Conservation (phyloP, 371 early-diverging fungal species). For the Sporodiniella umbellata region DNA sequence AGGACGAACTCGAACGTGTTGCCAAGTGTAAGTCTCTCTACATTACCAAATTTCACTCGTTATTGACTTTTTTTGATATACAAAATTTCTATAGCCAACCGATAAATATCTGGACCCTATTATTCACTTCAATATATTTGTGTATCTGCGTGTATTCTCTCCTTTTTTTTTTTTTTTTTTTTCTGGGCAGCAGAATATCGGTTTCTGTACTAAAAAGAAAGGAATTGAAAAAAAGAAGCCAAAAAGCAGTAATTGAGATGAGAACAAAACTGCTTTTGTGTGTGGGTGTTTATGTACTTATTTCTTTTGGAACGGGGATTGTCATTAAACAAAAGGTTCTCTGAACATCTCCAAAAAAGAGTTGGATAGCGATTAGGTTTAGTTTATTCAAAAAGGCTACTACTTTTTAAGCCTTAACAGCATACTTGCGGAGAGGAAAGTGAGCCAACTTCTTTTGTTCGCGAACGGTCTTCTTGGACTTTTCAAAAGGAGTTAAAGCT, state of each 20-base stretch:
- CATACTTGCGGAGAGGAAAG: slow-evolving; percentile 82
- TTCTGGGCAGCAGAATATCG: slow-evolving; percentile 4
- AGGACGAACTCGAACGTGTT: slow-evolving; percentile 93
- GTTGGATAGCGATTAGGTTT: no score
- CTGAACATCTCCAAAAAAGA: no score
- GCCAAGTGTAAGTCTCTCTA: slow-evolving; percentile 35
- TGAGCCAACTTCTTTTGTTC: slow-evolving; percentile 77
- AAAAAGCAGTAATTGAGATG: no score
- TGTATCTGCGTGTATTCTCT: no score
- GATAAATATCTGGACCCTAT: slow-evolving; percentile 6
- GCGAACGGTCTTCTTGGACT: slow-evolving; percentile 28
- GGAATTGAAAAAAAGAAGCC: no score
- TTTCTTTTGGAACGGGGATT: no score
- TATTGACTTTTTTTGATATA: background rate
- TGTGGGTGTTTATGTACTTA: no score
- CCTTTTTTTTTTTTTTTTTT: background rate
- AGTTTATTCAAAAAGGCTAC: no score
- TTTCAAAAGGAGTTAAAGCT: slow-evolving; percentile 63
- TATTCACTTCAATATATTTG: background rate
- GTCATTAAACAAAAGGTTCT: no score
- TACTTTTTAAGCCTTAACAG: slow-evolving; percentile 77
- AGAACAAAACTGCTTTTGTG: no score
- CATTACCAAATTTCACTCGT: background rate
- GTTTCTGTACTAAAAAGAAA: no score
- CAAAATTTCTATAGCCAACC: slow-evolving; percentile 18